A percentile compares a stretch with the other conserved stretches of the same genome.
These are phyloP conservation scores for Auriscalpium microsporum DNA, from an alignment of 768 basidiomycete species.

Conservation along the genomic window DNA sequence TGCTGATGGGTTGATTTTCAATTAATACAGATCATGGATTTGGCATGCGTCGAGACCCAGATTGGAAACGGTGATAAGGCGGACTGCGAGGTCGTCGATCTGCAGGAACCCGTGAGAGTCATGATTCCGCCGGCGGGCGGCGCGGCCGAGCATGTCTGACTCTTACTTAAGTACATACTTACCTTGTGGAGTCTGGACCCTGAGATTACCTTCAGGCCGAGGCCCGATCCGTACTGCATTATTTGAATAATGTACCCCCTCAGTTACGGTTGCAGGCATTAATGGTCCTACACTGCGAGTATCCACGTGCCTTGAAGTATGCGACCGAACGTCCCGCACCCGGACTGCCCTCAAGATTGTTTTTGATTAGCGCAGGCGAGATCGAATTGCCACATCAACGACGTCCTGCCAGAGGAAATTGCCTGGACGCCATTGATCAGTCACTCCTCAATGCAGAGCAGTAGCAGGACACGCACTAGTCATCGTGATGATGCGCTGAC, in stretches of 20 bases:
- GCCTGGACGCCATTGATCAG: background rate
- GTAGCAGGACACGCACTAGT: background rate
- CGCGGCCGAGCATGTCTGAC: slow-evolving; percentile 19
- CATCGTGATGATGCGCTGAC: too few relatives aligned
- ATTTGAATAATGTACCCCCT: too few relatives aligned
- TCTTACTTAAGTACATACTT: slow-evolving; percentile 30
- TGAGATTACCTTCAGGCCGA: too few relatives aligned
- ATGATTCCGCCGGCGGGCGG: slow-evolving; percentile 18
- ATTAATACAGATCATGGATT: slow-evolving; percentile 61
- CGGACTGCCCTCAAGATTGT: too few relatives aligned
- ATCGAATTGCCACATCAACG: background rate
- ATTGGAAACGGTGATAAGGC: slow-evolving; percentile 66
- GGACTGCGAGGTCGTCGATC: slow-evolving; percentile 82
- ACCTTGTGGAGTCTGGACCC: too few relatives aligned
- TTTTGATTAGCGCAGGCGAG: too few relatives aligned
- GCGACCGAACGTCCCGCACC: too few relatives aligned
- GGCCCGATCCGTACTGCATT: too few relatives aligned
- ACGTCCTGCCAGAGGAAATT: slow-evolving; percentile 1
- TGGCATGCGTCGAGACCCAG: slow-evolving; percentile 90
- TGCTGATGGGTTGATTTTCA: slow-evolving; percentile 1
- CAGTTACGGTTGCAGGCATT: too few relatives aligned
- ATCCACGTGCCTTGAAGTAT: too few relatives aligned
- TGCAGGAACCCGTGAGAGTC: slow-evolving; percentile 32
- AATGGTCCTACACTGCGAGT: too few relatives aligned
- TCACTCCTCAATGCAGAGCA: background rate